Base-by-base conservation (phyloP, 306 rosid genomes). In the apple (Malus domestica) region DNA sequence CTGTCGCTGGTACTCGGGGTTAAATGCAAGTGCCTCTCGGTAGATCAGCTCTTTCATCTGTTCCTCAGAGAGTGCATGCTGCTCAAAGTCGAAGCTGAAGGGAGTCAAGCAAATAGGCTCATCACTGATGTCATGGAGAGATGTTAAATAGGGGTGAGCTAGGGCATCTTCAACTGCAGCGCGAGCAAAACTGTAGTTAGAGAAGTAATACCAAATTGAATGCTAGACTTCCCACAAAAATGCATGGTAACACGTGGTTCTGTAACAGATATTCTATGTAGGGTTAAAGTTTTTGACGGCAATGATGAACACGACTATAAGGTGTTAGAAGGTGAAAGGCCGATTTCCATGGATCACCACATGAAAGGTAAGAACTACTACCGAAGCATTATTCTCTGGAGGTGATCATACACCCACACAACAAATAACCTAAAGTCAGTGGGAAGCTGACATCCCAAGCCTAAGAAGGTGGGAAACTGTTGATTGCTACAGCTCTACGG, bases 41-140 rank as follows among this genome's bases (percentile, higher is more conserved):
- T 89, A 87, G 83, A 96, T 96, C 79, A 96, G 87, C 84, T 90
- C 98, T 46, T 88, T 96, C 98, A 96, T 96, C 81, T 96, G 99
- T 60, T 96, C 99, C 87, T 96, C 99, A 0, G 84, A 81, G 74
- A 96, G 88, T 3, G 99, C 96, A 72, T 90, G 97, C 83, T 96
- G 99, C 85, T 96, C 99, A 65, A 96, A 96, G 83, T 96, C 99
- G 40, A 96, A 96, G 91, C 78, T 93, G 90, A 96, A 96, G 71
- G 99, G 99, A 66, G 90, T 90, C 90, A 67, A 78, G 93, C 98
- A 90, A 76, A 92, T 96, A 30, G 99, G 99, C 83, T 96, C 99
- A 55, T 96, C 99, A 33, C 98, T 96, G 66, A 92, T 93, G 88
- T 96, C 99, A 68, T 96, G 99, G 73, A 96, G 90, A 73, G 99